These are phyloP conservation scores for Geosmithia flava DNA, from an alignment of 2,329 filamentous ascomycete species.

Conservation along the genomic window DNA sequence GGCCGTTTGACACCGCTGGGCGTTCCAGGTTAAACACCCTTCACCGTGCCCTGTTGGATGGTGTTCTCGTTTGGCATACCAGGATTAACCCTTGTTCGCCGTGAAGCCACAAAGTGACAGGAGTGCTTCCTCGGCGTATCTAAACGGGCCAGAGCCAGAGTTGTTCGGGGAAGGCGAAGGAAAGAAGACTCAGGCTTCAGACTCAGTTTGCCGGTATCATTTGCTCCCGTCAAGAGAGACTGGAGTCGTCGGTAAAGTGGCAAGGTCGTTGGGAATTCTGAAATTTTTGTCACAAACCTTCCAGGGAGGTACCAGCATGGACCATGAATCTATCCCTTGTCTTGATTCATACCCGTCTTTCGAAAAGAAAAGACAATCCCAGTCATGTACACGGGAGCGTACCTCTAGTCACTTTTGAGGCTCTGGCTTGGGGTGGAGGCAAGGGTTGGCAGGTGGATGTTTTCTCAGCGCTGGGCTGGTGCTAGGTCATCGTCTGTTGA, in stretches of 20 bases:
- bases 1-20: neutral
- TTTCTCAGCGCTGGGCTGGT: too few species aligned
- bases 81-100: neutral
- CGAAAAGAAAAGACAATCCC: neutral
- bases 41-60: neutral
- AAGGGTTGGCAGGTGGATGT: neutral
- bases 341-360: neutral
- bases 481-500: too few species aligned
- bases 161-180: neutral
- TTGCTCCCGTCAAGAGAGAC: too few species aligned
- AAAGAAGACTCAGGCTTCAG: neutral
- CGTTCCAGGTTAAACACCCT: neutral
- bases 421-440: neutral
- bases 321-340: neutral
- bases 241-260: too few species aligned
- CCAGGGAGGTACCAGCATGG: neutral
- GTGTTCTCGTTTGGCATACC: neutral
- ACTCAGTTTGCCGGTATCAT: neutral
- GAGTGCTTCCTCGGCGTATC: neutral
- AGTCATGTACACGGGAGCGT: neutral
- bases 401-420: neutral
- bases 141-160: neutral
- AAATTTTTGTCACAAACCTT: neutral
- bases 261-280: too few species aligned
- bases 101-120: slow-evolving; percentile 4